phyloP scores from a whole-genome alignment of 805 yeast species.

The Zygosaccharomyces pseudorouxii region DNA sequence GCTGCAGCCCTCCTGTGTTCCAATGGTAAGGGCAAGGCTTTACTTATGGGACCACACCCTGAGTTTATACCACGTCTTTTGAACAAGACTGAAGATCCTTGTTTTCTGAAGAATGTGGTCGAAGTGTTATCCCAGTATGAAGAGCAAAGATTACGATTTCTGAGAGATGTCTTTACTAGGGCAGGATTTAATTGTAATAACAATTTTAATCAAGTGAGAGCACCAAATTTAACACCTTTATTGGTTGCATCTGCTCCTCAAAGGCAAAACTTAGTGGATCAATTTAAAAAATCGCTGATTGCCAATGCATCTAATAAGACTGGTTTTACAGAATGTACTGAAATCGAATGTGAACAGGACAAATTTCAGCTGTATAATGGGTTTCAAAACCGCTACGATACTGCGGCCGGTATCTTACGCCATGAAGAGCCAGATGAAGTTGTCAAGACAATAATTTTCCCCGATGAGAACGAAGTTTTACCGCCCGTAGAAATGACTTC shows the following conservation, averaged over 20 bases:
- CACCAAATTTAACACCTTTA: slow-evolving; percentile 69
- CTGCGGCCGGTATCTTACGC: slow-evolving; percentile 12
- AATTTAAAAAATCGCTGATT: slow-evolving; percentile 16
- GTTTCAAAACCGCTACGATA: slow-evolving; percentile 9
- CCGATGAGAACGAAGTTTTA: slow-evolving; percentile 38
- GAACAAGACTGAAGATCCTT: slow-evolving; percentile 33
- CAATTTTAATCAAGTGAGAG: slow-evolving; percentile 40
- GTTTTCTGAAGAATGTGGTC: slow-evolving; percentile 36
- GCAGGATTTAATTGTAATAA: slow-evolving; percentile 67
- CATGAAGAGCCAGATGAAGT: slow-evolving; percentile 52
- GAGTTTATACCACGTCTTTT: slow-evolving; percentile 66
- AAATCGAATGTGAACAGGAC: slow-evolving; percentile 38
- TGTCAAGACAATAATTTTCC: slow-evolving; percentile 46
- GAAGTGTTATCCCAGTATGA: slow-evolving; percentile 42
- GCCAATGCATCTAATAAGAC: slow-evolving; percentile 30
- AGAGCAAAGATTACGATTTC: slow-evolving; percentile 47
- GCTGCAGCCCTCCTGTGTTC: slow-evolving; percentile 73
- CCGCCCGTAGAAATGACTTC: slow-evolving; percentile 62
- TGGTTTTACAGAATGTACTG: slow-evolving; percentile 39
- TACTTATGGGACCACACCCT: slow-evolving; percentile 85
- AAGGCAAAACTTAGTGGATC: slow-evolving; percentile 10
- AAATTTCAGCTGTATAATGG: slow-evolving; percentile 24
- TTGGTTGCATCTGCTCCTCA: slow-evolving; percentile 37
- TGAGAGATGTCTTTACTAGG: slow-evolving; percentile 51
- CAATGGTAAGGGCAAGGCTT: slow-evolving; percentile 65